Conservation (phyloP, 306 rosid genomes). For the Lupinus albus region DNA sequence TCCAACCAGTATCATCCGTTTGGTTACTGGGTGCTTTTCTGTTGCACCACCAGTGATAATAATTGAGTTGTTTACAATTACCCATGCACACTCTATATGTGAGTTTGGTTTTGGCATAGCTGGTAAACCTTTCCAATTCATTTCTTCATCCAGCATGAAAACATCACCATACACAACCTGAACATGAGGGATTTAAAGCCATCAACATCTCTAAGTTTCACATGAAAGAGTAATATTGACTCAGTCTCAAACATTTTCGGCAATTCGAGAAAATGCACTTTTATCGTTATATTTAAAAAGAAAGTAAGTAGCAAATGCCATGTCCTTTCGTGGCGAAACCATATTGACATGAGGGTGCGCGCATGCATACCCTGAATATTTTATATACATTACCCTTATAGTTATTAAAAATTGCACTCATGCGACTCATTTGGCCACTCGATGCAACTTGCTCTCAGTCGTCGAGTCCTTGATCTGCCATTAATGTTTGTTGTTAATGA, state of each 20-base stretch:
- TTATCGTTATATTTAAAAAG: too few species aligned
- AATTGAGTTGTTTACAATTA: too few species aligned
- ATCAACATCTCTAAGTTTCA: neutral
- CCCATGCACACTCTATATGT: constrained; percentile 83
- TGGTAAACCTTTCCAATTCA: constrained; percentile 78
- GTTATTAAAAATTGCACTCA: too few species aligned
- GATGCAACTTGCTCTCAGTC: too few species aligned
- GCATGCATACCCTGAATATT: too few species aligned
- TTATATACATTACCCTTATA: too few species aligned
- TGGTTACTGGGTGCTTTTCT: constrained; percentile 79
- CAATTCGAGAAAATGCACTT: neutral
- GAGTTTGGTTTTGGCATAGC: constrained; percentile 87
- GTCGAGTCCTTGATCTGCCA: too few species aligned
- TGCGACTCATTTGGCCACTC: too few species aligned
- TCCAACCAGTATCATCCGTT: constrained; percentile 85
- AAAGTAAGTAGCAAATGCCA: too few species aligned
- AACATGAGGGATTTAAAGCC: neutral
- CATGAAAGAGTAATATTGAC: neutral
- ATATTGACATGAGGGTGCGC: too few species aligned
- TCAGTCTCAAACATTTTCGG: constrained; percentile 8
- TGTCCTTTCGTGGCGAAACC: too few species aligned
- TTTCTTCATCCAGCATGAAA: constrained; percentile 76
- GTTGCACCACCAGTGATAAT: constrained; percentile 64
- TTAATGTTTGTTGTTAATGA: too few species aligned
- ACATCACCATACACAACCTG: constrained; percentile 87